These are phyloP conservation scores for Suillus lakei DNA, from an alignment of 768 basidiomycete genomes.

Conservation along the genomic window DNA sequence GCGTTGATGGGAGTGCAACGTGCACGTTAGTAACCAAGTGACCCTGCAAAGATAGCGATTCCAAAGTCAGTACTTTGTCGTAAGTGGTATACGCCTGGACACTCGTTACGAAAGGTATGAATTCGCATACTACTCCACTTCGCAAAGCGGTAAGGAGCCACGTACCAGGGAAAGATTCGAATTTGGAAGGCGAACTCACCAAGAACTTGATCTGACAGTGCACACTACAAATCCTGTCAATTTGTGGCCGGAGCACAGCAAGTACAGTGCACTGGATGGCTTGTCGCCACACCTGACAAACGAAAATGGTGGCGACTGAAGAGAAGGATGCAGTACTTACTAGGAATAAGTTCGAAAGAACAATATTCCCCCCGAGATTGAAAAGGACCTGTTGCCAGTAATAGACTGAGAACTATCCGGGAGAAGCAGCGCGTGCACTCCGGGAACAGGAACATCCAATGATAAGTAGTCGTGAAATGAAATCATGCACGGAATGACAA, in stretches of 20 bases:
- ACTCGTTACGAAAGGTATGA: neutral
- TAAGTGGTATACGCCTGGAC: neutral
- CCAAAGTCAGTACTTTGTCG: neutral
- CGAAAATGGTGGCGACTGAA: neutral
- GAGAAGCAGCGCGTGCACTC: slow-evolving; percentile 27
- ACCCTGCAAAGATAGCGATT: neutral
- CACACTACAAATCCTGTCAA: neutral
- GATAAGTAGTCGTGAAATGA: slow-evolving; percentile 1
- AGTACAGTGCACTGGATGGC: neutral
- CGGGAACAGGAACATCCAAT: slow-evolving; percentile 13
- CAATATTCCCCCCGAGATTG: slow-evolving; percentile 8
- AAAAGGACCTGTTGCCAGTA: slow-evolving; percentile 16
- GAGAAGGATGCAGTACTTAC: neutral
- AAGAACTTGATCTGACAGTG: slow-evolving; percentile 1
- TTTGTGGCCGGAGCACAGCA: neutral
- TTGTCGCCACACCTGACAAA: neutral
- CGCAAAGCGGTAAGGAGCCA: neutral
- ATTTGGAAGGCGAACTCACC: neutral
- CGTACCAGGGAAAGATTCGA: neutral
- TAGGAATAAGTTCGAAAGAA: slow-evolving; percentile 3
- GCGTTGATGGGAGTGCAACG: slow-evolving; percentile 22
- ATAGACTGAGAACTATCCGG: slow-evolving; percentile 12
- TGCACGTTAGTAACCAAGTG: slow-evolving; percentile 18
- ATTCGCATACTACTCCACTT: neutral
- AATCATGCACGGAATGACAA: neutral